Evolutionary conservation across 495 filamentous ascomycete genomes (phyloP), one percentile per base, ranked within the genome.

Genomic region (Talaromyces thailandensis): DNA sequence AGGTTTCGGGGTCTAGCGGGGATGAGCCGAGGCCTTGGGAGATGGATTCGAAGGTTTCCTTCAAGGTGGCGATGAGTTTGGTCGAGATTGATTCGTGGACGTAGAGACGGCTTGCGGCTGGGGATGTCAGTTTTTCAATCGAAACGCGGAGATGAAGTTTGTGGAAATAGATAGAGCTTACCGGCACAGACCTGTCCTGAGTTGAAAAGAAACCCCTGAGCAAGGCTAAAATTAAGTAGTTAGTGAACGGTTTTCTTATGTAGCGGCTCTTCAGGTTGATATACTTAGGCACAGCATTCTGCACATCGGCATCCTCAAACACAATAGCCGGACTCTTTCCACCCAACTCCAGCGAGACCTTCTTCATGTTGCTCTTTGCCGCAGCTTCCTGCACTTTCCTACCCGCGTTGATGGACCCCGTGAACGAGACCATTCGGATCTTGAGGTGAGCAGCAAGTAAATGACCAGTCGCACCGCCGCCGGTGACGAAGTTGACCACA

Each of bases 401-500:
- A 9, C 72, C 73, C 1, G 68, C 64, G 1, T 59, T 2, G 26
- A 0, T 66, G 61, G 29, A 64, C 64, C 2, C 74, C 73, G 2
- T 73, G 72, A 59, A 75, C 71, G 0, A 70, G 63, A 77, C 96
- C 96, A 75, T 94, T 89, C 58, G 96, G 81, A 48, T 79, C 82
- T 31, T 84, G 71, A 16, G 9, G 67, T 96, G 92, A 59, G 82
- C 79, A 6, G 91, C 88, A 9, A 96, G 80, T 1, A 92, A 87
- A 2, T 86, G 82, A 23, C 93, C 93, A 8, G 88, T 88, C 67
- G 82, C 81, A 56, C 90, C 89, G 6, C 89, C 83, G 58, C 93
- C 93, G 63, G 93, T 86, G 24, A 98, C 80, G 31, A 98, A 81
- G 71, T 95, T 95, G 53, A 98, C 77, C 6, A 96, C 91, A 32